phyloP scores from a whole-genome alignment of 306 rosid genomes.

The Malus sieversii region DNA sequence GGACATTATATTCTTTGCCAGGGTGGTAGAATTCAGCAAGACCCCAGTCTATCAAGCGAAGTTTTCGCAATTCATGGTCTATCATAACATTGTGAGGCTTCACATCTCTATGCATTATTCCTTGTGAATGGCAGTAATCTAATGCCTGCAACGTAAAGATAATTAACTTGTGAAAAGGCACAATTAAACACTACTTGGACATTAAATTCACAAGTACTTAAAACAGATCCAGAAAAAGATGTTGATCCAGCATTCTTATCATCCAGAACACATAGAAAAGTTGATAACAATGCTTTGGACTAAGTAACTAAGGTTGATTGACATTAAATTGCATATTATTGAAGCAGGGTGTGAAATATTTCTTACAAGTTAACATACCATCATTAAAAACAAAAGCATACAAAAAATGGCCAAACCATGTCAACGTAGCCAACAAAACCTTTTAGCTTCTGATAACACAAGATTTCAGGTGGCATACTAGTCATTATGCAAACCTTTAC shows the following conservation, averaged over 20 bases:
- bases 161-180: constrained; percentile 13
- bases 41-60: constrained; percentile 91
- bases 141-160: constrained; percentile 50
- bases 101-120: constrained; percentile 90
- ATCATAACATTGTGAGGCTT: constrained; percentile 94
- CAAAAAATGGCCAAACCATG: neutral
- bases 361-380: neutral
- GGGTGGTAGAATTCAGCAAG: constrained; percentile 92
- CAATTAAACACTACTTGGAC: neutral
- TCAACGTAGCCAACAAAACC: neutral
- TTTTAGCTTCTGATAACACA: neutral
- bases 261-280: neutral
- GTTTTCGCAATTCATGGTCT: constrained; percentile 82
- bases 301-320: neutral
- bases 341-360: neutral
- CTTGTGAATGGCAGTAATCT: constrained; percentile 89
- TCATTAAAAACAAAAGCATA: neutral
- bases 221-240: neutral
- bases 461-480: neutral
- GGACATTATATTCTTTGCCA: constrained; percentile 82
- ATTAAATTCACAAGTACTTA: neutral
- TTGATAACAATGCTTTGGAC: neutral
- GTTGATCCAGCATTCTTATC: neutral
- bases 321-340: neutral
- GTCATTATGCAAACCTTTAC: neutral